Evolutionary conservation across 352 stramenopile genomes (phyloP), one percentile per base, ranked within the genome.

Genomic region (Phytopythium montanum): DNA sequence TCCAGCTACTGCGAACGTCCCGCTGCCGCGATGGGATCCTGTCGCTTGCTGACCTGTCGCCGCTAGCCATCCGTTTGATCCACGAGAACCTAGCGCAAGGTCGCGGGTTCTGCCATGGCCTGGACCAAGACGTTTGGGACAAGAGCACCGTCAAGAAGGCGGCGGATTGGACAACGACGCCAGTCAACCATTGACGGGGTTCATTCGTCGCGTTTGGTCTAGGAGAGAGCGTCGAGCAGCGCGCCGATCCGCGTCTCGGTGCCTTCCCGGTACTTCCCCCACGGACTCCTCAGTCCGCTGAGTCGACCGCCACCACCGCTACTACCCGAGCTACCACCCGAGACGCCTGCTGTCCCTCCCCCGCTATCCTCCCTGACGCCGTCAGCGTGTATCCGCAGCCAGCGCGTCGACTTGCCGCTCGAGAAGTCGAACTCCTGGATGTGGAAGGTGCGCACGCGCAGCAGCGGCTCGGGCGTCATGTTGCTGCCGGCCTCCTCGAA

Each of bases 361-460:
- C 68, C 63, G 5, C 66, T 52, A 50, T 77, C 73, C 56, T 87
- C 75, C 50, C 87, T 81, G 33, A 79, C 73, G 12, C 75, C 76
- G 61, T 90, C 79, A 0, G 76, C 70, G 31, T 79, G 75, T 58
- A 90, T 81, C 46, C 72, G 66, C 34, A 90, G 46, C 80, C 80
- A 90, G 9, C 83, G 80, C 14, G 76, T 81, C 1, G 83, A 90
- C 45, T 87, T 89, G 36, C 76, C 75, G n/a, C 61, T 79, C 0
- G 63, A 76, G 50, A 92, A 89, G 61, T 92, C 83, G 59, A 92
- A 89, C 51, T 92, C 80, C 52, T 92, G 83, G 21, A 92, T 83
- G 66, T 92, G 83, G 14, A 76, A 76, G 48, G 83, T 92, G 10
- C 80, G 74, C 25, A 92, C 77, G 10, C 77, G 77, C 16, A 90